These are phyloP conservation scores for Ascoidea tarda DNA, from an alignment of 805 yeast genomes.

Conservation along the genomic window DNA sequence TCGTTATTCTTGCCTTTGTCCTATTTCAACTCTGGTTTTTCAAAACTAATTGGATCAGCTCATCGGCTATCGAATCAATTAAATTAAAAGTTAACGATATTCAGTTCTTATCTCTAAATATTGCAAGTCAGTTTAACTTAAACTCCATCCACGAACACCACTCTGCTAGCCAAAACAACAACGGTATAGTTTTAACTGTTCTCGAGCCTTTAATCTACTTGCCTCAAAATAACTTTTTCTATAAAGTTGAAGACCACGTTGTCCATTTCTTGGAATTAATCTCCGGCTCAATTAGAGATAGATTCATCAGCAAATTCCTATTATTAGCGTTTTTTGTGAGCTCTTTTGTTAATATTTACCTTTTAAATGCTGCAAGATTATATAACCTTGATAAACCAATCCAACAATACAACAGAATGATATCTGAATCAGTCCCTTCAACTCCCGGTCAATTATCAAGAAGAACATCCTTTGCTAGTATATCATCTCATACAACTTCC, in stretches of 20 bases:
- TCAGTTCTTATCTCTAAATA: too few species aligned
- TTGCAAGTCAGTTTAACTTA: not conserved
- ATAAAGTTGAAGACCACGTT: slow-evolving; percentile 48
- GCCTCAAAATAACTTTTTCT: slow-evolving; percentile 34
- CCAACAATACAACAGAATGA: not conserved
- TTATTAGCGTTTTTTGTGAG: slow-evolving; percentile 63
- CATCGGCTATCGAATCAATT: not conserved
- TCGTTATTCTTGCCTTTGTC: slow-evolving; percentile 41
- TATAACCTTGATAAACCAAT: slow-evolving; percentile 32
- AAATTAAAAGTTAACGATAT: too few species aligned
- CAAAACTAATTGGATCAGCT: slow-evolving; percentile 41
- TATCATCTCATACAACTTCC: not conserved
- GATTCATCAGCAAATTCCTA: slow-evolving; percentile 62
- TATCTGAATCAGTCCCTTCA: too few species aligned
- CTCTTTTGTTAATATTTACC: slow-evolving; percentile 67
- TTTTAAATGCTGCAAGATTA: slow-evolving; percentile 72
- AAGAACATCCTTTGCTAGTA: slow-evolving; percentile 4
- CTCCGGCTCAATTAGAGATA: slow-evolving; percentile 64
- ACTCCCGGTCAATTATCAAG: slow-evolving; percentile 5
- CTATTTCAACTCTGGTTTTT: slow-evolving; percentile 55
- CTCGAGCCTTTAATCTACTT: slow-evolving; percentile 42
- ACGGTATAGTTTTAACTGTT: slow-evolving; percentile 39
- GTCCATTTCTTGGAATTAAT: slow-evolving; percentile 36
- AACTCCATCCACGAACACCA: too few species aligned
- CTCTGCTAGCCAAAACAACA: too few species aligned